Evolutionary conservation across 306 rosid species (phyloP), one percentile per base, ranked within the genome.

Genomic region (Medicago arabica): DNA sequence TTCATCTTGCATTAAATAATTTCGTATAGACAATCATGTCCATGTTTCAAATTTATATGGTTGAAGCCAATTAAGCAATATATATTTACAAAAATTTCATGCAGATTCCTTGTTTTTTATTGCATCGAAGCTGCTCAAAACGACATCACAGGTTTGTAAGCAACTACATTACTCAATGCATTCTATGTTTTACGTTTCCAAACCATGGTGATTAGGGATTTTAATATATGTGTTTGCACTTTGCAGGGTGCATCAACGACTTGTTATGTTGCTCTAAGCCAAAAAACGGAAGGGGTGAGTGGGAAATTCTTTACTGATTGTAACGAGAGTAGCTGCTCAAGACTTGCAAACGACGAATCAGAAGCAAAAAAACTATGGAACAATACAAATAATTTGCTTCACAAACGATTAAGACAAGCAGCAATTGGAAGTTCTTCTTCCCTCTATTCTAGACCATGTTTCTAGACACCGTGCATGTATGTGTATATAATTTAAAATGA

Each of bases 291-390:
- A 69, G 97, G 90, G 10, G 76, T 76, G 55, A 92, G 84, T 67
- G 97, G 99, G 62, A 90, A 90, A 70, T 95, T 89, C 83, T 92
- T 87, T 53, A 83, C 88, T 63, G 99, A 95, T 77, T 95, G 99
- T 66, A 92, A 95, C 21, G 97, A 95, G 76, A 80, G 88, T 23
- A 82, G 64, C 70, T 88, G 96, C 79, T 92, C 97, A 28, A 77
- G 77, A 74, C 82, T 92, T 39, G 99, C 99, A 61, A 90, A 88
- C 57, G 93, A 92, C 36, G 97, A 90, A 78, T 71, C 79, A 5
- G 93, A 86, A 83, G 97, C 98, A 53, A 84, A 13, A 15, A 88
- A 90, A 83, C 80, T 95, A 80, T 86, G 96, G 96, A 84, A 83
- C 78, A 86, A 84, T 74, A 95, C 96, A 43, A 81, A 85, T 71